A percentile compares a stretch with the other conserved stretches of the same genome.
Conservation (phyloP, 495 filamentous ascomycete species). For the Collariella sp. region DNA sequence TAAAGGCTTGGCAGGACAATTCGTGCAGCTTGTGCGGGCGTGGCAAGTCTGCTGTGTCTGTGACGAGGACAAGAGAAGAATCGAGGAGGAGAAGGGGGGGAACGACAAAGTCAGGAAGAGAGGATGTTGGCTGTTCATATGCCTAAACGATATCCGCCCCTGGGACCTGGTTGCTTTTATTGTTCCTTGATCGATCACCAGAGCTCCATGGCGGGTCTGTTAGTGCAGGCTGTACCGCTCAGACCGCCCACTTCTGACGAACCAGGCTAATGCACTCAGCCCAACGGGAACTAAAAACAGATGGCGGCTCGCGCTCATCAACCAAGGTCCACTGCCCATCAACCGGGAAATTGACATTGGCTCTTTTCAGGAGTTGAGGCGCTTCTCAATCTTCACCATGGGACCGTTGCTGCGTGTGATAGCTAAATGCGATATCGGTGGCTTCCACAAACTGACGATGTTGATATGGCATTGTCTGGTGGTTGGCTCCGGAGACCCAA, state of each 20-base stretch:
- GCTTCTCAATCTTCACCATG: conserved; percentile 11
- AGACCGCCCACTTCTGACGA: conserved; percentile 4
- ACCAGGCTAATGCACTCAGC: conserved; percentile 22
- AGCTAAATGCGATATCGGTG: no score
- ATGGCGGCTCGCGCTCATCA: conserved; percentile 12
- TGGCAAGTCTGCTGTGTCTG: not conserved
- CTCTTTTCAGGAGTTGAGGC: conserved; percentile 15
- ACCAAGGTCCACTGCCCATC: conserved; percentile 17
- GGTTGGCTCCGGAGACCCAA: no score
- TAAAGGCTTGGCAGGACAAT: not conserved
- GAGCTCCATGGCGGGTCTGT: conserved; percentile 13
- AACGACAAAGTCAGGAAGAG: not conserved
- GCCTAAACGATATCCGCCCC: not conserved
- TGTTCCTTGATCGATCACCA: conserved; percentile 7
- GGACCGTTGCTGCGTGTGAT: not conserved
- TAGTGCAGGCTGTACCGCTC: conserved; percentile 23
- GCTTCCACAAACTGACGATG: not conserved
- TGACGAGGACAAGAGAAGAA: not conserved
- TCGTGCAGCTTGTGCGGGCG: not conserved
- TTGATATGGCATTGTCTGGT: no score
- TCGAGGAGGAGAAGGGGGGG: not conserved
- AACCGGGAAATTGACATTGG: conserved; percentile 21
- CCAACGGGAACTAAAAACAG: conserved; percentile 30
- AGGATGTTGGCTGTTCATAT: conserved; percentile 2
- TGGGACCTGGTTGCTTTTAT: conserved; percentile 22